Percentiles rank a stretch among this genome's conserved stretches.
Evolutionary conservation across 2,329 filamentous ascomycete genomes (phyloP).

Genomic region (Daldinia eschscholtzii): DNA sequence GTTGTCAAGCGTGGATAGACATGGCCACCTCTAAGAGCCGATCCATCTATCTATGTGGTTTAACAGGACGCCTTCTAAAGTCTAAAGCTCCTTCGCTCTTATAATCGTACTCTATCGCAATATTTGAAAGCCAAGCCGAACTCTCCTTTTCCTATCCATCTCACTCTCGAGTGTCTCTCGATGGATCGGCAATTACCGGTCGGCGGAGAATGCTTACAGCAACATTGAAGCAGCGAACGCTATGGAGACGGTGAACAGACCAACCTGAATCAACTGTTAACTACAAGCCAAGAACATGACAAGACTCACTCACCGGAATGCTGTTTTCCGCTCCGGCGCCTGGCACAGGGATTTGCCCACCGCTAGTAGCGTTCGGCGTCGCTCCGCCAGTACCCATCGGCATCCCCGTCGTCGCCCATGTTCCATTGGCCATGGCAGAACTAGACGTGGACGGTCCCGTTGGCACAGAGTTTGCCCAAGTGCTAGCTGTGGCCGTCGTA

Average conservation of each 20-base stretch:
- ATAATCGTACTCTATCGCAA: background rate
- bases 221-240: conserved; percentile 42
- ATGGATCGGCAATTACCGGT: background rate
- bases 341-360: conserved; percentile 37
- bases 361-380: conserved; percentile 39
- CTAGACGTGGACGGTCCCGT: conserved; percentile 27
- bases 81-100: background rate
- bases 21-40: background rate
- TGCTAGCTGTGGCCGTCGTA: conserved; percentile 16
- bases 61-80: background rate
- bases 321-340: conserved; percentile 36
- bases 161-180: background rate
- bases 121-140: background rate
- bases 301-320: conserved; percentile 46
- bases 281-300: background rate
- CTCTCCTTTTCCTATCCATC: background rate
- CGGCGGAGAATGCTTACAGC: conserved; percentile 30
- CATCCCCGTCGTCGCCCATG: conserved; percentile 32
- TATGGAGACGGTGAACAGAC: conserved; percentile 45
- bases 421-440: conserved; percentile 25
- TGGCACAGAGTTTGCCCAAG: conserved; percentile 25
- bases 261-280: conserved; percentile 42
- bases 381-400: conserved; percentile 39
- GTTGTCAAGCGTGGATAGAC: background rate
- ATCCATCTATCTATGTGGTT: background rate